phyloP scores from a whole-genome alignment of 176 grass and related monocot species.

The Oryza punctata region DNA sequence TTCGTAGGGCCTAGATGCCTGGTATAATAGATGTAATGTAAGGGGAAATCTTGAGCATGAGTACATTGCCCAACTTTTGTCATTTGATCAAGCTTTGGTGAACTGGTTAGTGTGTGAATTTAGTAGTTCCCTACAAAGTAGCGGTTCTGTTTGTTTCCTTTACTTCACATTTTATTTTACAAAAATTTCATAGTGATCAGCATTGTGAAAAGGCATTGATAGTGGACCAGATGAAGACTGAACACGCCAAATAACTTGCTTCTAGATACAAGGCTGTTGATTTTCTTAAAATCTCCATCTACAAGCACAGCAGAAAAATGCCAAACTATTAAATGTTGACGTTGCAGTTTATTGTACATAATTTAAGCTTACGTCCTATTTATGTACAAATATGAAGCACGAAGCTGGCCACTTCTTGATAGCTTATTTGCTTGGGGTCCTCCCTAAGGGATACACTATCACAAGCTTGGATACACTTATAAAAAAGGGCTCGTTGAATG shows the following conservation, averaged over 20 bases:
- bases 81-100: background rate
- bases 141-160: background rate
- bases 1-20: background rate
- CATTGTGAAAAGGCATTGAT: background rate
- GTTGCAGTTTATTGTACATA: background rate
- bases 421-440: conserved; percentile 85
- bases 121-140: background rate
- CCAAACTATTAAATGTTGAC: background rate
- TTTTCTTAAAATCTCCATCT: background rate
- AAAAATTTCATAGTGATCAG: background rate
- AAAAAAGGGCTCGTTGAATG: conserved; percentile 72
- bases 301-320: background rate
- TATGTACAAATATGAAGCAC: conserved; percentile 53
- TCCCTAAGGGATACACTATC: conserved; percentile 75
- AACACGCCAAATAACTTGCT: background rate
- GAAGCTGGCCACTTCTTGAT: conserved; percentile 93
- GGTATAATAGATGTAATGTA: too few relatives aligned
- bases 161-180: too few relatives aligned
- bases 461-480: conserved; percentile 68
- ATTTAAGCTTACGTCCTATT: conserved; percentile 10
- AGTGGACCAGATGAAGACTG: background rate
- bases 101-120: background rate
- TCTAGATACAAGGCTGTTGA: background rate
- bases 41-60: background rate
- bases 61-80: background rate